Evolutionary conservation across 2,329 filamentous ascomycete genomes (phyloP).

Genomic region (Chaetothyriales sp.): DNA sequence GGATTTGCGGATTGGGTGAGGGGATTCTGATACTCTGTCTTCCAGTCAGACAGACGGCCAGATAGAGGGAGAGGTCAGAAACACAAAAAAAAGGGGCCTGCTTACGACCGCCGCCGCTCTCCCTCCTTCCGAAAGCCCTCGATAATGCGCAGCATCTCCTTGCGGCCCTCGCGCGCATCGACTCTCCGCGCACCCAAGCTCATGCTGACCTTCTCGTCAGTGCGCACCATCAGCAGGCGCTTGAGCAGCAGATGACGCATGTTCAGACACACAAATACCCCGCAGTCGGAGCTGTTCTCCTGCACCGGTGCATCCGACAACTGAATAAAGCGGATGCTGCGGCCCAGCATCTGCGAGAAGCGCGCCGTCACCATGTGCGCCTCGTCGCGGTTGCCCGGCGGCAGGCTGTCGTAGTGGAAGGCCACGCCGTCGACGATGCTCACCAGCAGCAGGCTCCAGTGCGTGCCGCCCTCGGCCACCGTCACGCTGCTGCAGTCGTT

Average conservation of each 20-base stretch:
- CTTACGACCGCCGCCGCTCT: slow-evolving; percentile 68
- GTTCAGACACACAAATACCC: slow-evolving; percentile 86
- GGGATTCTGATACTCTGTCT: slow-evolving; percentile 14
- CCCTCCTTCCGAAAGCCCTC: slow-evolving; percentile 77
- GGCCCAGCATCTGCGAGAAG: slow-evolving; percentile 54
- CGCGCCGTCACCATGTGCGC: slow-evolving; percentile 57
- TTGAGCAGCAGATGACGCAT: slow-evolving; percentile 91
- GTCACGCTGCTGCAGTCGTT: slow-evolving; percentile 71
- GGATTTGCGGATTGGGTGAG: slow-evolving; percentile 14
- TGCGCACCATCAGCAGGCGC: slow-evolving; percentile 63
- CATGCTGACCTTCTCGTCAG: slow-evolving; percentile 83
- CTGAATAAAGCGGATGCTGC: slow-evolving; percentile 58
- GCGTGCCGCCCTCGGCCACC: slow-evolving; percentile 74
- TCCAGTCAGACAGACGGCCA: background rate
- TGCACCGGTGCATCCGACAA: slow-evolving; percentile 80
- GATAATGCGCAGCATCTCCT: slow-evolving; percentile 84
- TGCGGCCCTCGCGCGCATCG: slow-evolving; percentile 64
- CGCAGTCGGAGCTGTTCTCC: slow-evolving; percentile 84
- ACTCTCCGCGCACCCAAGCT: slow-evolving; percentile 75
- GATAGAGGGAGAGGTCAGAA: slow-evolving; percentile 1
- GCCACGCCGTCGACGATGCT: slow-evolving; percentile 77
- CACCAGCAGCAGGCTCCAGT: slow-evolving; percentile 90
- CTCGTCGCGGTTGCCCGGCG: slow-evolving; percentile 59
- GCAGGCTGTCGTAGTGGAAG: slow-evolving; percentile 91
- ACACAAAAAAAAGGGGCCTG: slow-evolving; percentile 17